Evolutionary conservation across 495 filamentous ascomycete species (phyloP).

Genomic region (Lepidopterella palustris): DNA sequence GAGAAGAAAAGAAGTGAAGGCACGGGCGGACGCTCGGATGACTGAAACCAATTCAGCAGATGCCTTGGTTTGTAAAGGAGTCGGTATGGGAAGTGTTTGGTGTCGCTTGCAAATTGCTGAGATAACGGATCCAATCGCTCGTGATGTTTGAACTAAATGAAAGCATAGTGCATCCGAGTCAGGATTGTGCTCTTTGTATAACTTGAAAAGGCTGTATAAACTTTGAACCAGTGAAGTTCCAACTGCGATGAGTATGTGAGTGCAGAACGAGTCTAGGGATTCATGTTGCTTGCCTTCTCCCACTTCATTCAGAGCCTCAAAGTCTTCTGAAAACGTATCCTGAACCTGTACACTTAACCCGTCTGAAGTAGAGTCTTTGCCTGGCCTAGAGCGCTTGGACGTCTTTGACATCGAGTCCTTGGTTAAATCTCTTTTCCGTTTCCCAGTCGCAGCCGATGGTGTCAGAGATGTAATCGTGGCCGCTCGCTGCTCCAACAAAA

Average conservation of each 20-base stretch:
- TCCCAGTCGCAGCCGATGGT: background rate
- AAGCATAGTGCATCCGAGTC: conserved; percentile 11
- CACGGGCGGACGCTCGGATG: conserved; percentile 10
- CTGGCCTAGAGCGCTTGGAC: conserved; percentile 6
- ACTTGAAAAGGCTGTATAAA: conserved; percentile 14
- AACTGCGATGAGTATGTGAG: background rate
- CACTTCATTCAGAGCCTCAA: conserved; percentile 6
- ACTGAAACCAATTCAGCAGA: conserved; percentile 7
- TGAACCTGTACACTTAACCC: background rate
- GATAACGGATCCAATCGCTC: conserved; percentile 13
- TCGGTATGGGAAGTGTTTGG: background rate
- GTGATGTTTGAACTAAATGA: conserved; percentile 7
- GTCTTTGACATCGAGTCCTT: conserved; percentile 2
- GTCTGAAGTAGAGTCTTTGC: background rate
- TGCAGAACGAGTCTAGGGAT: background rate
- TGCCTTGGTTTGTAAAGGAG: conserved; percentile 4
- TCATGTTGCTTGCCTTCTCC: conserved; percentile 13
- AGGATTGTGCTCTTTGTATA: background rate
- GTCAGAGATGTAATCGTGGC: background rate
- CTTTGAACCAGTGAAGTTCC: conserved; percentile 6
- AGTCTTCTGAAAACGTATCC: conserved; percentile 9
- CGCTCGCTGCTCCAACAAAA: background rate
- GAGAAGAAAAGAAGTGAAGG: conserved; percentile 14
- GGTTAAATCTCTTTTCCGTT: background rate
- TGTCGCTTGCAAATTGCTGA: conserved; percentile 1